Percentiles rank a stretch among this genome's conserved stretches.
Evolutionary conservation across 257 asterid genomes (phyloP).

Genomic region (Primulina eburnea): DNA sequence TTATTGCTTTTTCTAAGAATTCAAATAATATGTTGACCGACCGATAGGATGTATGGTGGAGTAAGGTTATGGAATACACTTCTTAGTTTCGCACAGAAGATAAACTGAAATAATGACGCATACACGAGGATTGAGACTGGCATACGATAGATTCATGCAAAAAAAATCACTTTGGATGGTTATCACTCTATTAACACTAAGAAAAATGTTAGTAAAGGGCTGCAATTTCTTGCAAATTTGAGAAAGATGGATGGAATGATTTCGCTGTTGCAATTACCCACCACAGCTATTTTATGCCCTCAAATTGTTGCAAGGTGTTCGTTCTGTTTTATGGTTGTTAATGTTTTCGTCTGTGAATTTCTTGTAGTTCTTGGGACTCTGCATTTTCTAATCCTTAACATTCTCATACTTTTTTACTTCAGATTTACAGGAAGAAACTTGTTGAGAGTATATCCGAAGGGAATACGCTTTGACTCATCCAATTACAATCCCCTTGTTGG

Average conservation of each 20-base stretch:
- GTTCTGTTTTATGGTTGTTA: background rate
- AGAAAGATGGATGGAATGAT: background rate
- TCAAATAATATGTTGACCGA: constrained; percentile 1
- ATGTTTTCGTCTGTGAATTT: background rate
- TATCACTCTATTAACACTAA: background rate
- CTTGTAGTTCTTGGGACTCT: background rate
- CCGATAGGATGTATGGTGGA: too few species aligned
- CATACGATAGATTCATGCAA: background rate
- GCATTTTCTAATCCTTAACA: constrained; percentile 6
- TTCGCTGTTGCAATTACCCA: background rate
- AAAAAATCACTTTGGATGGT: constrained; percentile 4
- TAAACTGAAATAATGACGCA: background rate
- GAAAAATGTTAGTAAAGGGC: background rate
- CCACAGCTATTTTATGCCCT: background rate
- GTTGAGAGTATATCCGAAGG: constrained; percentile 84
- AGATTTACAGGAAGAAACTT: constrained; percentile 82
- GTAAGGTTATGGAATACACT: too few species aligned
- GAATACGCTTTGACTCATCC: constrained; percentile 84
- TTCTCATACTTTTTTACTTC: constrained; percentile 22
- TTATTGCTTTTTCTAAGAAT: background rate
- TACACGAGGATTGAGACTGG: background rate
- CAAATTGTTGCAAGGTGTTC: constrained; percentile 4
- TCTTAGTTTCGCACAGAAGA: background rate
- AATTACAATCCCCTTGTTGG: constrained; percentile 89
- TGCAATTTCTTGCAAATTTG: background rate